A percentile compares a stretch with the other conserved stretches of the same genome.
Evolutionary conservation across 2,329 filamentous ascomycete genomes (phyloP).

Genomic region (Tolypocladium tundrense): DNA sequence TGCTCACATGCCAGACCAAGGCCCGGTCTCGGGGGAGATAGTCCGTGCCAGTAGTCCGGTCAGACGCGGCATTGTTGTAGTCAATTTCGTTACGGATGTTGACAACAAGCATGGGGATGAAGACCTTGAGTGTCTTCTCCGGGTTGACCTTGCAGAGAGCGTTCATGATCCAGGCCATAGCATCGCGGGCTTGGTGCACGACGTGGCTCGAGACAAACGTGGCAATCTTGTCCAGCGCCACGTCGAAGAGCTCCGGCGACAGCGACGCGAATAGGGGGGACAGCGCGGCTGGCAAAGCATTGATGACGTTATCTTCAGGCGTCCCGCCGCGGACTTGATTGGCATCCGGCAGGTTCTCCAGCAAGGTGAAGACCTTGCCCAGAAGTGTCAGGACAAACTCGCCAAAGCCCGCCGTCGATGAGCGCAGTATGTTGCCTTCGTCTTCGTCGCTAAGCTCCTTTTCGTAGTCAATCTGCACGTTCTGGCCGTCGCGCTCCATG

Average conservation of each 20-base stretch:
- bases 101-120: constrained; percentile 81
- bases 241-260: constrained; percentile 86
- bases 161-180: constrained; percentile 98
- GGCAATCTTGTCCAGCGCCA: constrained; percentile 83
- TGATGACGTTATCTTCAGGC: constrained; percentile 94
- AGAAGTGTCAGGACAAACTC: constrained; percentile 88
- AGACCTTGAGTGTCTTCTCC: constrained; percentile 80
- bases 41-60: constrained; percentile 85
- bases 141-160: constrained; percentile 92
- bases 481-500: constrained; percentile 79
- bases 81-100: constrained; percentile 96
- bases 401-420: constrained; percentile 85
- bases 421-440: constrained; percentile 79
- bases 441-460: constrained; percentile 74
- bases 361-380: constrained; percentile 85
- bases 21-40: constrained; percentile 87
- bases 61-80: constrained; percentile 90
- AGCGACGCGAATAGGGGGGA: constrained; percentile 83
- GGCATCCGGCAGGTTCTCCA: constrained; percentile 91
- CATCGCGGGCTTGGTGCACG: constrained; percentile 91
- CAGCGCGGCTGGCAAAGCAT: constrained; percentile 83
- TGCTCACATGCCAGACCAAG: constrained; percentile 92
- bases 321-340: constrained; percentile 80
- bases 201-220: constrained; percentile 89
- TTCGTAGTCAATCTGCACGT: constrained; percentile 77